These are phyloP conservation scores for Ashbya aceris DNA, from an alignment of 1,139 yeast genomes.

Conservation along the genomic window DNA sequence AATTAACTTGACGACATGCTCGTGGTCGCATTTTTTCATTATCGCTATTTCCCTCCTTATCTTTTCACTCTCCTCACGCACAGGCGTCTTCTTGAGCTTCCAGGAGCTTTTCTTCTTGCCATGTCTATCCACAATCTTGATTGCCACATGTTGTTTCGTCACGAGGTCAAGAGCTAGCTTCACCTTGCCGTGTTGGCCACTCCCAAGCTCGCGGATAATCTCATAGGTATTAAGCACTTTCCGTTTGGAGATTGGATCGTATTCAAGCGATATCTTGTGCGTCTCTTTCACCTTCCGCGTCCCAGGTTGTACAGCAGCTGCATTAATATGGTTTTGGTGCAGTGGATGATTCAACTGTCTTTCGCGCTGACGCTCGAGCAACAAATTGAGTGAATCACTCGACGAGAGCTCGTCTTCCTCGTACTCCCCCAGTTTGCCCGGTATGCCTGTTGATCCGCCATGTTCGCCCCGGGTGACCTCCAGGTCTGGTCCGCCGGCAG, in stretches of 20 bases:
- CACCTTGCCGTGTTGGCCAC: constrained; percentile 97
- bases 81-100: constrained; percentile 12
- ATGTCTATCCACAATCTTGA: constrained; percentile 80
- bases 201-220: constrained; percentile 76
- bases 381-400: constrained; percentile 32
- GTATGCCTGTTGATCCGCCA: neutral
- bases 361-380: constrained; percentile 32
- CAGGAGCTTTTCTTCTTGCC: constrained; percentile 31
- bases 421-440: neutral
- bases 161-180: constrained; percentile 74
- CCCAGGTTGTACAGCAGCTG: constrained; percentile 10
- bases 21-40: constrained; percentile 88
- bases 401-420: constrained; percentile 24
- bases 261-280: constrained; percentile 67
- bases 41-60: constrained; percentile 89
- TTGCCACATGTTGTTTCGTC: constrained; percentile 72
- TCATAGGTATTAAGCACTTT: constrained; percentile 87
- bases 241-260: constrained; percentile 79
- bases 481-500: too few relatives aligned
- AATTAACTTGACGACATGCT: constrained; percentile 74
- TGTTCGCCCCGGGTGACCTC: too few relatives aligned
- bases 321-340: constrained; percentile 30
- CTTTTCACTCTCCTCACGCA: constrained; percentile 36
- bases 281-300: constrained; percentile 67
- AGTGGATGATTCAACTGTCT: constrained; percentile 34